Conservation (phyloP, 2,329 filamentous ascomycete species). For the Podosphaera aphanis region DNA sequence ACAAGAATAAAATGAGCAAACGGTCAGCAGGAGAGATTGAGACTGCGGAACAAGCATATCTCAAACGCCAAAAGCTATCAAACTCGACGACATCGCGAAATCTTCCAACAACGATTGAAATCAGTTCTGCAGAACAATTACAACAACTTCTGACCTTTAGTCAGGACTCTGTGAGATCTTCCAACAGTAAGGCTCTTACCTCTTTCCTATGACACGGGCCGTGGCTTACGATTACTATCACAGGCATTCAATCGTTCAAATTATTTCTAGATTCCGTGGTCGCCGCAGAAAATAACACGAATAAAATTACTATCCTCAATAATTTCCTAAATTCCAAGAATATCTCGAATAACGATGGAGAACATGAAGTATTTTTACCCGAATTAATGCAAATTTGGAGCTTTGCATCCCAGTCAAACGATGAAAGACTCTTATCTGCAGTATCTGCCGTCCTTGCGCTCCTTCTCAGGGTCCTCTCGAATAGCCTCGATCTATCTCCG, state of each 20-base stretch:
- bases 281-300: constrained; percentile 24
- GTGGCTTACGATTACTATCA: neutral
- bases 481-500: constrained; percentile 46
- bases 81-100: constrained; percentile 15
- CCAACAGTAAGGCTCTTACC: constrained; percentile 29
- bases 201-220: neutral
- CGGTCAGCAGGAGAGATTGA: constrained; percentile 9
- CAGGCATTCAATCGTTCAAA: constrained; percentile 47
- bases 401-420: constrained; percentile 55
- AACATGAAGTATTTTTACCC: constrained; percentile 39
- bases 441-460: constrained; percentile 62
- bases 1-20: constrained; percentile 4
- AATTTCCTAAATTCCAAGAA: constrained; percentile 41
- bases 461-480: constrained; percentile 56
- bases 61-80: constrained; percentile 21
- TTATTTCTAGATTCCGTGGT: constrained; percentile 43
- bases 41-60: constrained; percentile 14
- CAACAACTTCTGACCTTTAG: constrained; percentile 45
- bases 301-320: constrained; percentile 33
- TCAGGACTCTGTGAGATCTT: constrained; percentile 41
- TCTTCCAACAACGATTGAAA: constrained; percentile 27
- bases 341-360: constrained; percentile 26
- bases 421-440: constrained; percentile 59
- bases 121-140: constrained; percentile 41
- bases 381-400: constrained; percentile 79